Evolutionary conservation across 176 grass and related monocot genomes (phyloP).

Genomic region (Dendrocalamus sinicus): DNA sequence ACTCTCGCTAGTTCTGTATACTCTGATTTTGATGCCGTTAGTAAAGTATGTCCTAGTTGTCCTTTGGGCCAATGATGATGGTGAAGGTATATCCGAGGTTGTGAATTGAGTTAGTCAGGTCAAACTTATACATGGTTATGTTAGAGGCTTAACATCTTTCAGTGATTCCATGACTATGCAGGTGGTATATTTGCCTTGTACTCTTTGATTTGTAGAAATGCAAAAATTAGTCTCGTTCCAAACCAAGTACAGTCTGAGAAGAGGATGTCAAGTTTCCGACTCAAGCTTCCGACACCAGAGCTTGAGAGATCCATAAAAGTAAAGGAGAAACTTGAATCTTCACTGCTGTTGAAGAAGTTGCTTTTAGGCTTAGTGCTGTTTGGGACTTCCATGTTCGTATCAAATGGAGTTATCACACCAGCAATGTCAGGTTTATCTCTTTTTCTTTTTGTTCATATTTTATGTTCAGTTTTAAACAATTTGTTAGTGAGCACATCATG

Average conservation of each 20-base stretch:
- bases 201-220: conserved; percentile 90
- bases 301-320: conserved; percentile 88
- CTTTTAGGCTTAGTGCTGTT: conserved; percentile 84
- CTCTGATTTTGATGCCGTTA: conserved; percentile 75
- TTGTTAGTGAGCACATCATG: conserved; percentile 3
- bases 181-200: conserved; percentile 98
- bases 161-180: conserved; percentile 53
- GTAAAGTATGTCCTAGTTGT: conserved; percentile 93
- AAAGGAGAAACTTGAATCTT: conserved; percentile 88
- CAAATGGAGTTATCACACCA: conserved; percentile 94
- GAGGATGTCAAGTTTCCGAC: conserved; percentile 76
- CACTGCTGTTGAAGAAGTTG: conserved; percentile 67
- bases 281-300: conserved; percentile 72
- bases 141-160: conserved; percentile 48
- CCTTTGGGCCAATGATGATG: conserved; percentile 86
- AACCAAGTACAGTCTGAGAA: conserved; percentile 81
- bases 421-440: conserved; percentile 89
- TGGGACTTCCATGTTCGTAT: conserved; percentile 94
- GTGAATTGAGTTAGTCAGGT: conserved; percentile 54
- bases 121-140: neutral
- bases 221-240: conserved; percentile 84
- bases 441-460: conserved; percentile 27
- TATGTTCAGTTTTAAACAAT: neutral
- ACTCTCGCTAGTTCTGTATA: conserved; percentile 91
- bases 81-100: conserved; percentile 76